phyloP scores from a whole-genome alignment of 2,329 filamentous ascomycete species.

The Thermothelomyces thermophilus region DNA sequence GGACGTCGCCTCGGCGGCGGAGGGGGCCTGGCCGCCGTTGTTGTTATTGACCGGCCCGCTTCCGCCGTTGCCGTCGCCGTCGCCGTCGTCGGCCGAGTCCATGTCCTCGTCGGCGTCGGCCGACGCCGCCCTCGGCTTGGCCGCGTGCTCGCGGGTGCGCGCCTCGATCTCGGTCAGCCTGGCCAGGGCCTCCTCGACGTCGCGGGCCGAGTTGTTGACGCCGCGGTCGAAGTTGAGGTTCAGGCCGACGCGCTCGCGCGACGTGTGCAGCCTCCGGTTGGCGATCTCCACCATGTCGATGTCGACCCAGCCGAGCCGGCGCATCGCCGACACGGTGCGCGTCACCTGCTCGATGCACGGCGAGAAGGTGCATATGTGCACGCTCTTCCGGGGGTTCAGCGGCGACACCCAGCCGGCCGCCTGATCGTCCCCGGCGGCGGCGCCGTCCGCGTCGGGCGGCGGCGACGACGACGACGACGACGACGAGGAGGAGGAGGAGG shows the following conservation, averaged over 20 bases:
- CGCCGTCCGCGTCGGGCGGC: conserved; percentile 18
- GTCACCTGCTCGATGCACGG: conserved; percentile 96
- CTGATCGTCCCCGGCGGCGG: conserved; percentile 12
- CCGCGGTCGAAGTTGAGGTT: conserved; percentile 60
- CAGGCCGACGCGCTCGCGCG: conserved; percentile 72
- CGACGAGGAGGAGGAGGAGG: too few species aligned
- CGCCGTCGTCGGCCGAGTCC: conserved; percentile 15
- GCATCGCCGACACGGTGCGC: conserved; percentile 72
- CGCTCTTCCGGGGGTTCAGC: conserved; percentile 64
- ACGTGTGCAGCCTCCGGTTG: conserved; percentile 72
- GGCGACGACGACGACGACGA: too few species aligned
- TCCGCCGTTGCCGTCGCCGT: too few species aligned
- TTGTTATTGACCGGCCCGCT: conserved; percentile 26
- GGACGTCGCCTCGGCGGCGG: conserved; percentile 21
- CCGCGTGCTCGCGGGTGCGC: conserved; percentile 50
- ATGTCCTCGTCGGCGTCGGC: conserved; percentile 27
- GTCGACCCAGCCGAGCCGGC: conserved; percentile 78
- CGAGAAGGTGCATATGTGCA: conserved; percentile 87
- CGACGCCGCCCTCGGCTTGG: conserved; percentile 25
- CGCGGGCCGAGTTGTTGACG: conserved; percentile 61
- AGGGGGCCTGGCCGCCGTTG: conserved; percentile 26
- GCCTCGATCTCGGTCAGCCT: conserved; percentile 68
- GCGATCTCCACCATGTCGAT: conserved; percentile 90
- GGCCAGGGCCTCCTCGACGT: conserved; percentile 71
- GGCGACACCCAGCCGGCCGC: conserved; percentile 46